phyloP scores from a whole-genome alignment of 2,329 filamentous ascomycete genomes.

The Epichloe gansuensis region DNA sequence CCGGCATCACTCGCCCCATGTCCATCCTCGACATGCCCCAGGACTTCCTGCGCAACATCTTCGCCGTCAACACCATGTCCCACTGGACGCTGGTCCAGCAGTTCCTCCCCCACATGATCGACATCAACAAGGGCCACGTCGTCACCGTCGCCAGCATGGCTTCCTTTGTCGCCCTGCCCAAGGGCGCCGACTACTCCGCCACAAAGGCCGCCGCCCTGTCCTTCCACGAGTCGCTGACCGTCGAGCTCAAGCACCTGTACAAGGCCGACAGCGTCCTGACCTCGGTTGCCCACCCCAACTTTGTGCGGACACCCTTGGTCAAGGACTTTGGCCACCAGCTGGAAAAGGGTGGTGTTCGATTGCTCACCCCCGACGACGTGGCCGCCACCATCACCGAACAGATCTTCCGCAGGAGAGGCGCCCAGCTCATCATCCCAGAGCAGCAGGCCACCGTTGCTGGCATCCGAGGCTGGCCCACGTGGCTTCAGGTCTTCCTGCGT shows the following conservation, averaged over 20 bases:
- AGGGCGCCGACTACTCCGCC: conserved; percentile 52
- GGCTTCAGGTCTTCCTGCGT: conserved; percentile 21
- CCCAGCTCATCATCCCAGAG: conserved; percentile 32
- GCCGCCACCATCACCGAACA: conserved; percentile 30
- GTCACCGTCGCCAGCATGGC: conserved; percentile 58
- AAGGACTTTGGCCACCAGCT: conserved; percentile 19
- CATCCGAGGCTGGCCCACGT: conserved; percentile 29
- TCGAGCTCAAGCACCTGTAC: conserved; percentile 45
- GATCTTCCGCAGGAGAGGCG: conserved; percentile 29
- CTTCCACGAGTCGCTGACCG: conserved; percentile 51
- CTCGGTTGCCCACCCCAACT: conserved; percentile 47
- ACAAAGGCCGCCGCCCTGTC: conserved; percentile 51
- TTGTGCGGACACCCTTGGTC: conserved; percentile 34
- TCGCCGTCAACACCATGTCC: conserved; percentile 54
- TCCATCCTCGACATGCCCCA: conserved; percentile 45
- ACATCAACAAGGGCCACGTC: conserved; percentile 54
- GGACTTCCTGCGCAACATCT: conserved; percentile 46
- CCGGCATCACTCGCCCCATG: conserved; percentile 46
- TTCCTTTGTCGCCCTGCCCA: conserved; percentile 44
- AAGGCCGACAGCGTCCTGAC: conserved; percentile 49
- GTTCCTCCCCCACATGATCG: conserved; percentile 53
- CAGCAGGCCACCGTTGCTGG: conserved; percentile 12
- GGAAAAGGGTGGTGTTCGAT: conserved; percentile 15
- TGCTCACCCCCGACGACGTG: conserved; percentile 24
- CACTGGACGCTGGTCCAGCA: conserved; percentile 52